phyloP scores from a whole-genome alignment of 192 early-diverging fungal species.

The Mortierella claussenii region DNA sequence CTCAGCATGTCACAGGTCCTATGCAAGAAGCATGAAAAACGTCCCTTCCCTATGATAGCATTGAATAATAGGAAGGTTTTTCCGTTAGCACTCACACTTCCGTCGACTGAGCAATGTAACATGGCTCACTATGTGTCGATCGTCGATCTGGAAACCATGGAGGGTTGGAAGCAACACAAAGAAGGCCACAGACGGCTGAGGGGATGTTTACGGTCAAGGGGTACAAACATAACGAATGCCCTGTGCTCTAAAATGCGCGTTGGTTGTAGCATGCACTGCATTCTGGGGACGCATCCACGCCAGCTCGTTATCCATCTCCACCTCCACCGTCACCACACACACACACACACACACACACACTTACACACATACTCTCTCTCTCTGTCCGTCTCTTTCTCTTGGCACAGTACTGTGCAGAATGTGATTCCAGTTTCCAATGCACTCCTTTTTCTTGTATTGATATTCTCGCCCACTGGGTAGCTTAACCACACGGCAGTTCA shows the following conservation, averaged over 20 bases:
- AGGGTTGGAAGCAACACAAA: neutral
- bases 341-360: too few species aligned
- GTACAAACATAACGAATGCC: neutral
- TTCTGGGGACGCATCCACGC: neutral
- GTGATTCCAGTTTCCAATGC: constrained; percentile 22
- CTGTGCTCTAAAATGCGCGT: neutral
- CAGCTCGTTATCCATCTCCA: neutral
- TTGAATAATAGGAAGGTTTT: neutral
- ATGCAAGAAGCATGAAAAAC: too few species aligned
- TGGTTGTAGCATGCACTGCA: too few species aligned
- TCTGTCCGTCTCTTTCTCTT: neutral
- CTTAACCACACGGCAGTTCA: neutral
- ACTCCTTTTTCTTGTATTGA: constrained; percentile 1
- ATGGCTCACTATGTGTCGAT: neutral
- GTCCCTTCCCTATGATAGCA: too few species aligned
- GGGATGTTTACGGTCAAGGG: too few species aligned
- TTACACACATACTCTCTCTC: neutral
- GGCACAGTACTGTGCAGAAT: too few species aligned
- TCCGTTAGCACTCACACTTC: neutral
- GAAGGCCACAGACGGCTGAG: neutral
- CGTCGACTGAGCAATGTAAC: neutral
- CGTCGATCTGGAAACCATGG: neutral
- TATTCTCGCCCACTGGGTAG: neutral
- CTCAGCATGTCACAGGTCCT: too few species aligned
- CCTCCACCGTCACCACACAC: neutral